A percentile compares a stretch with the other conserved stretches of the same genome.
Evolutionary conservation across 1,284 basidiomycete genomes (phyloP).

Genomic region (Melampsora occidentalis): DNA sequence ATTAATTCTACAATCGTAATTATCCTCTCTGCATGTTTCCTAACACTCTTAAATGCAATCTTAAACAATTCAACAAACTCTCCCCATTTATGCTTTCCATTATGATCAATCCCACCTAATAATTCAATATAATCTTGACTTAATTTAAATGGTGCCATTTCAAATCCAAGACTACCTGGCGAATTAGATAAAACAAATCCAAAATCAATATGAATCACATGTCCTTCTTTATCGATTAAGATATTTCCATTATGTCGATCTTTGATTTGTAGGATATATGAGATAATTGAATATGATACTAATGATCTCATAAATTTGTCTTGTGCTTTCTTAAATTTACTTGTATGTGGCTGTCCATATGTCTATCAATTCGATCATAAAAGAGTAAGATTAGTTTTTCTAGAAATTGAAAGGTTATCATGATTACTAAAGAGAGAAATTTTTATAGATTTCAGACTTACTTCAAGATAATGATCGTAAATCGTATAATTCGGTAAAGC

Average conservation of each 20-base stretch:
- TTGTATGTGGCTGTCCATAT: constrained; percentile 81
- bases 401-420: neutral
- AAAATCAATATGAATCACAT: constrained; percentile 90
- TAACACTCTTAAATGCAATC: constrained; percentile 85
- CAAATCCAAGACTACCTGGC: constrained; percentile 80
- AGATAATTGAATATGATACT: constrained; percentile 85
- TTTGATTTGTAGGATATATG: constrained; percentile 95
- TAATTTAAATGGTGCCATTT: constrained; percentile 97
- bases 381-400: neutral
- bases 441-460: constrained; percentile 54
- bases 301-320: constrained; percentile 80
- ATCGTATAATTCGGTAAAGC: constrained; percentile 61
- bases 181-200: constrained; percentile 97
- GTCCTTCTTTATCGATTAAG: constrained; percentile 88
- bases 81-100: constrained; percentile 64
- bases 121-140: constrained; percentile 95
- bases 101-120: constrained; percentile 72
- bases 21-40: constrained; percentile 95
- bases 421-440: neutral
- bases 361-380: constrained; percentile 59
- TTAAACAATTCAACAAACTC: constrained; percentile 86
- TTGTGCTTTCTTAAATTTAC: constrained; percentile 83
- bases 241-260: constrained; percentile 99
- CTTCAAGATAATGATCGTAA: constrained; percentile 81
- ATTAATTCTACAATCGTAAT: constrained; percentile 93